Evolutionary conservation across 352 stramenopile genomes (phyloP), one percentile per base, ranked within the genome.

Genomic region (Phytophthora europaea): DNA sequence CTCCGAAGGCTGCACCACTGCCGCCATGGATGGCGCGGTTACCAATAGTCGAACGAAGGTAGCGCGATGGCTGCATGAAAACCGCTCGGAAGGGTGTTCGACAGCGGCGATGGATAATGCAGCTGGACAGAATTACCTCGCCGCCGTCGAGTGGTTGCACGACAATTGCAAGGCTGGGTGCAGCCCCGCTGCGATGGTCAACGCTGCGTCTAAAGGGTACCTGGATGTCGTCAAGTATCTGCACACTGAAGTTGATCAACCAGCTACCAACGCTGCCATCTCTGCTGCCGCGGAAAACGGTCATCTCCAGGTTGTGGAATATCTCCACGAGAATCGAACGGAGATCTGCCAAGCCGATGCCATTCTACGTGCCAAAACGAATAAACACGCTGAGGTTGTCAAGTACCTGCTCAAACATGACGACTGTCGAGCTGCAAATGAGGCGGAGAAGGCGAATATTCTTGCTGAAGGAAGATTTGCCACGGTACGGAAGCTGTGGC

Each of bases 201-300:
- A 52, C 10, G 65, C 69, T 7, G 69, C 64, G 8, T 63, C 50
- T 26, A 73, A 70, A 22, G 74, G 70, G 16, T 61, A 69, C 9
- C 6, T 78, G 20, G 45, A 76, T 31, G 31, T 78, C 1, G 65
- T 81, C 22, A 59, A 73, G 38, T 82, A 69, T 43, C 47, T 81
- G 15, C 47, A 75, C 20, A 18, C 15, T 3, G 50, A 69, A 3
- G 38, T 70, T 28, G 20, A 61, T 26, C 61, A 70, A 16, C 34
- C 20, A 45, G 61, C 15, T 48, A 72, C 62, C 23, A 66, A 62
- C 18, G 38, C 61, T 61, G 56, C 62, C 3, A 70, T 75, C 23
- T 9, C n/a, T 2, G 54, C 26, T 26, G 67, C 67, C 4, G 61
- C 67, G n/a, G 53, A 70, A 28, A 65, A 74, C 34, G 67, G 67